Conservation (phyloP, 257 asterid genomes). For the Primulina tabacum region DNA sequence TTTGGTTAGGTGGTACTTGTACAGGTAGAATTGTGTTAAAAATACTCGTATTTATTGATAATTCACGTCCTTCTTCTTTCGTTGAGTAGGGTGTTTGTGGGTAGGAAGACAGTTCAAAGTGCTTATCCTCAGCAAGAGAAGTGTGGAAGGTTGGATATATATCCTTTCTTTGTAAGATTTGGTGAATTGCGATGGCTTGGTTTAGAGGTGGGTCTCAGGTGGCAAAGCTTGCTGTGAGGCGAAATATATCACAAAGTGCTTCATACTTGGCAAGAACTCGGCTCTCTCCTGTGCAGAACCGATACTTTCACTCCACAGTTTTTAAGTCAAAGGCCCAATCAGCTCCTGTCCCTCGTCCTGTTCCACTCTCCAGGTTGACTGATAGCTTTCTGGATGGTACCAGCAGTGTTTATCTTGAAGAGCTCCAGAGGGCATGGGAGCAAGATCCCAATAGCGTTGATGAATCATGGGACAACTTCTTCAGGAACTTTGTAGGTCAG, state of each 20-base stretch:
- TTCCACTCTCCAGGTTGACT: conserved; percentile 62
- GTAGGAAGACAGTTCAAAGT: conserved; percentile 17
- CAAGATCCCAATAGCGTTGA: conserved; percentile 91
- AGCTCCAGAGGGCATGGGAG: conserved; percentile 98
- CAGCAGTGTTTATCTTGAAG: conserved; percentile 96
- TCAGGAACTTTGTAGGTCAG: conserved; percentile 89
- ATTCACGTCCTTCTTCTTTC: conserved; percentile 4
- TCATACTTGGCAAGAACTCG: conserved; percentile 34
- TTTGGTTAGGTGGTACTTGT: too few relatives aligned
- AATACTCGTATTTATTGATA: neutral
- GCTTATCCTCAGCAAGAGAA: conserved; percentile 27
- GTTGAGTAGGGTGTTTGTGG: conserved; percentile 32
- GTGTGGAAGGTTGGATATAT: conserved; percentile 8
- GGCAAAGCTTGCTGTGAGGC: conserved; percentile 55
- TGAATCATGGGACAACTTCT: conserved; percentile 97
- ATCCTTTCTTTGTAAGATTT: conserved; percentile 21
- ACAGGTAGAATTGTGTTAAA: neutral
- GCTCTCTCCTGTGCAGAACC: conserved; percentile 30
- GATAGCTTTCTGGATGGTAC: conserved; percentile 79
- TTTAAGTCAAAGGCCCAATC: conserved; percentile 48
- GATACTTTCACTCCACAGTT: conserved; percentile 44
- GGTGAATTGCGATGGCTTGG: conserved; percentile 47
- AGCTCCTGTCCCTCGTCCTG: conserved; percentile 63
- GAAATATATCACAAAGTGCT: conserved; percentile 40
- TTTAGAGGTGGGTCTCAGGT: conserved; percentile 54